Base-by-base conservation (phyloP, 495 filamentous ascomycete genomes). In the Lasiosphaeria hispida region DNA sequence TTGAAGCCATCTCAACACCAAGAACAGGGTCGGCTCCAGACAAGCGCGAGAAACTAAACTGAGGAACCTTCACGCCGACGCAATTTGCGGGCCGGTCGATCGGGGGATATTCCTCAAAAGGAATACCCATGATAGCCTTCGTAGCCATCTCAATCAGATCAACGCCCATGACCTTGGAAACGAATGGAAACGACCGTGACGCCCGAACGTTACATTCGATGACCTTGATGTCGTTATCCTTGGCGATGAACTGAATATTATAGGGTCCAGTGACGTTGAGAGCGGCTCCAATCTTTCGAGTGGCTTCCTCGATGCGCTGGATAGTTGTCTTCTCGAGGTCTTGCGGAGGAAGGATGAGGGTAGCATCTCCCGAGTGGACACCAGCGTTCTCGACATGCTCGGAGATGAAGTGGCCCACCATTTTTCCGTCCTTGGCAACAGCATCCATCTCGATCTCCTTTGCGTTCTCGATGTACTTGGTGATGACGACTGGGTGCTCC, bases 171-270 rank as follows among this genome's bases (percentile, higher is more conserved):
- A 96, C 90, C 79, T 98, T 98, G 35, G 93, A 97, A 17, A 97
- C 92, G 71, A 98, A 98, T 33, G 94, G 94, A 79, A 97, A 97
- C 1, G 93, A 97, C 48, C 94, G 84, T 42, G 94, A 97, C 15
- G 94, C 94, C 50, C 94, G 85, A 41, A 97, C 94, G 67, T 98
- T 98, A 75, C 94, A 98, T 75, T 98, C 94, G 60, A 98, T 98
- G 60, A 98, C 94, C 80, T 97, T 98, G 76, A 98, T 97, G 63
- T 97, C 94, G 68, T 97, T 97, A 72, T 97, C 91, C 78, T 98
- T 98, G 51, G 94, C 94, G 64, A 98, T 98, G 76, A 98, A 98
- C 72, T 98, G 94, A 59, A 98, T 98, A 75, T 98, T 98, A 82
- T 87, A 96, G 17, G 94, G 94, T 43, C 94, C 94, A 40, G 94